Evolutionary conservation across 305 asterid genomes (phyloP), one percentile per base, ranked within the genome.

Genomic region (Fraxinus angustifolia): DNA sequence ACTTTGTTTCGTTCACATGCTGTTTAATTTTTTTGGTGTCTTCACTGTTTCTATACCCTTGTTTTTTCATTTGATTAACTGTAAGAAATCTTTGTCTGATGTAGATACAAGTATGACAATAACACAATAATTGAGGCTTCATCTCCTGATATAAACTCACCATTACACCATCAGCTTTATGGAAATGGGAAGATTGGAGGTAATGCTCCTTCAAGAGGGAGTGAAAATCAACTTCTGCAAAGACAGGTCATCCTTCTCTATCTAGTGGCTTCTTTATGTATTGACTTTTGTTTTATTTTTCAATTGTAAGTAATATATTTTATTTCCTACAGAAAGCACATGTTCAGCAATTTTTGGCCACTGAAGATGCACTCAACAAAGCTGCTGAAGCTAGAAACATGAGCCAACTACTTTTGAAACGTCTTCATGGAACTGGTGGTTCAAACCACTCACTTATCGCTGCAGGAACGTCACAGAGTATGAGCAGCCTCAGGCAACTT

Each of bases 401-500:
- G 88, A 89, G 83, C 74, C 93, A 91, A 81, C 86, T 87, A 60
- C 97, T 96, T 85, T 85, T 94, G 85, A 91, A 92, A 86, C 96
- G 95, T 71, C 90, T 96, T 58, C 92, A 93, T 81, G 99, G 97
- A 86, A 90, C 88, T 84, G 91, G 89, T 85, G 97, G 90, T 87
- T 88, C 98, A 82, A 90, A 97, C 17, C 89, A 90, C 79, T 88
- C 97, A 21, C 88, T 94, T 74, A 90, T 82, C 31, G 87, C 83
- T 50, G 89, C 89, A 72, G 97, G 92, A 82, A 86, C 93, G 14
- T 92, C 98, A 71, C 97, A 94, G 87, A 91, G 83, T 90, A 94
- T 96, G 98, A 93, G 99, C 91, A 93, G 99, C 88, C 97, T 96
- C 70, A 87, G 97, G 92, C 98, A 96, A 88, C 97, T 96, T 78